phyloP scores from a whole-genome alignment of 1,284 basidiomycete species.

The Tranzscheliella williamsii region DNA sequence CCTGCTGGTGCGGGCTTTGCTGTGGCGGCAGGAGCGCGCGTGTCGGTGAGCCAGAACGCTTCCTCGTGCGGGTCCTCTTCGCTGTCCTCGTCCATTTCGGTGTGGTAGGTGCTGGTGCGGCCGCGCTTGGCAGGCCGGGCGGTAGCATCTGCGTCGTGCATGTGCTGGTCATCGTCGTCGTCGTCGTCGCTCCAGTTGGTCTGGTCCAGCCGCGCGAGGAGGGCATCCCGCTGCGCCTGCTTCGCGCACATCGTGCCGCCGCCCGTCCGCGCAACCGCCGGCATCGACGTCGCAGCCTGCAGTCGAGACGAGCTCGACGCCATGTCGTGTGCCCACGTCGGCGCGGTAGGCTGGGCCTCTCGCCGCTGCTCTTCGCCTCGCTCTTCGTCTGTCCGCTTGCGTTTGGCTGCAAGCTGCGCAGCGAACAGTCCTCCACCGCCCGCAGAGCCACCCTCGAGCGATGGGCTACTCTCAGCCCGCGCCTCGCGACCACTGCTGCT shows the following conservation, averaged over 20 bases:
- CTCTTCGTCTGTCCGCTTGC: neutral
- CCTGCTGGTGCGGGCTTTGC: no score
- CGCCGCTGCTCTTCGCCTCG: neutral
- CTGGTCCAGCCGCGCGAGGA: slow-evolving; percentile 33
- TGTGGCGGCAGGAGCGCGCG: no score
- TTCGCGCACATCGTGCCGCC: neutral
- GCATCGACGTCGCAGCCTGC: neutral
- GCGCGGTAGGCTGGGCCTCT: slow-evolving; percentile 1
- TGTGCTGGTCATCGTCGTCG: slow-evolving; percentile 7
- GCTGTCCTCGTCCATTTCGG: slow-evolving; percentile 3
- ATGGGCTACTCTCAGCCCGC: neutral
- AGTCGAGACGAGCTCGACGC: neutral
- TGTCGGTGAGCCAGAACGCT: no score
- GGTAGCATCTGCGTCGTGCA: neutral
- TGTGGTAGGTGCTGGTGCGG: slow-evolving; percentile 4
- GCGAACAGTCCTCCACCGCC: slow-evolving; percentile 20
- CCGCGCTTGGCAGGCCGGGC: no score
- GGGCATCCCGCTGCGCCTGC: slow-evolving; percentile 11
- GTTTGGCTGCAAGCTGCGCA: slow-evolving; percentile 17
- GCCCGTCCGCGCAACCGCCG: neutral
- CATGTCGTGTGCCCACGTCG: slow-evolving; percentile 4
- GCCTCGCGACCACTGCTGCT: slow-evolving; percentile 4
- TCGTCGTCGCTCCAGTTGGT: slow-evolving; percentile 46
- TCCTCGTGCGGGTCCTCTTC: no score
- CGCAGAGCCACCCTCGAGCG: neutral